These are phyloP conservation scores for Exophiala aquamarina DNA, from an alignment of 2,329 filamentous ascomycete species.

Conservation along the genomic window DNA sequence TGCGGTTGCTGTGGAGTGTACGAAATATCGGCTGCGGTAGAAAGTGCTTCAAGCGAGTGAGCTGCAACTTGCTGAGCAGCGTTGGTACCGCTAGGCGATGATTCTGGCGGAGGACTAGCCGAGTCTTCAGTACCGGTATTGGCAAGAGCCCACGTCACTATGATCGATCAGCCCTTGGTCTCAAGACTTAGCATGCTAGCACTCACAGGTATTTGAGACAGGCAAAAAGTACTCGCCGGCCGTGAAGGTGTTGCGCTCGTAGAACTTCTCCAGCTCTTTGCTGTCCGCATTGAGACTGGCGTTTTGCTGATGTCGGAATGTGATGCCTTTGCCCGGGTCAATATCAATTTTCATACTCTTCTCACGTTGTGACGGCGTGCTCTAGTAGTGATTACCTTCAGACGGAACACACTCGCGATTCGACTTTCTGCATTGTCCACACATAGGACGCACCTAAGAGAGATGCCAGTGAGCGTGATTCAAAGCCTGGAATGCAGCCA, in stretches of 20 bases:
- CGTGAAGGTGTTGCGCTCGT: too few species aligned
- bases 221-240: too few species aligned
- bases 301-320: constrained; percentile 69
- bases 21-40: constrained; percentile 17
- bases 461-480: constrained; percentile 5
- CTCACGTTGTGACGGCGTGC: not conserved
- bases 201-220: constrained; percentile 19
- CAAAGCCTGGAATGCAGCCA: not conserved
- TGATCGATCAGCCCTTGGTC: not conserved
- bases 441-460: constrained; percentile 20
- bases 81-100: too few species aligned
- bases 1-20: constrained; percentile 19
- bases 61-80: constrained; percentile 23
- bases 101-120: not conserved
- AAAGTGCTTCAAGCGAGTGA: constrained; percentile 20
- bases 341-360: not conserved
- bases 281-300: constrained; percentile 30
- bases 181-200: not conserved
- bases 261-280: constrained; percentile 11
- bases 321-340: constrained; percentile 46
- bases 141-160: constrained; percentile 20
- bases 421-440: constrained; percentile 27
- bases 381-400: constrained; percentile 19
- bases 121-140: not conserved
- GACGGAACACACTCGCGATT: constrained; percentile 22